Base-by-base conservation (phyloP, 805 yeast genomes). In the Pichia pseudocactophila region DNA sequence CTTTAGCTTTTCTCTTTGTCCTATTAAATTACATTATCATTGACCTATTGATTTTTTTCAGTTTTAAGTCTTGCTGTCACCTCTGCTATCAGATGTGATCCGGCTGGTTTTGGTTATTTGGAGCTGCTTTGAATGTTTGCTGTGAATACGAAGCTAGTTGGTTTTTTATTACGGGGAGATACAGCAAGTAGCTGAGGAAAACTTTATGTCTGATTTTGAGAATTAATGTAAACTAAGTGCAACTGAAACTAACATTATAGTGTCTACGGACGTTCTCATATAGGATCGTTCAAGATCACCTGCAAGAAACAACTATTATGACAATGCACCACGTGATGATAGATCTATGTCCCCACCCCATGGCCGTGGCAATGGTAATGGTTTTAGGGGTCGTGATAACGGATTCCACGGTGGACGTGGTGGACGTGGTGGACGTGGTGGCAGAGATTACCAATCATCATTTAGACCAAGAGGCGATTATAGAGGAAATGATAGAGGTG, bases 241-340 rank as follows among this genome's bases (percentile, higher is more conserved):
- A 22, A 8, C 25, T 8, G 25, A 22, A 39, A 43, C 46, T 43
- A 43, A 43, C 46, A 36, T 18, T 30, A 10, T 32, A n/a, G n/a
- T n/a, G n/a, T n/a, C n/a, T n/a, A n/a, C n/a, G n/a, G n/a, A 4
- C 20, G 12, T 11, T 40, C 41, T 7, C 8, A 31, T 15, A 36
- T 36, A 56, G 64, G 52, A 49, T 46, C 51, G 52, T 42, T 49
- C 52, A 20, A 58, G 66, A 53, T 62, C 66, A 41, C 65, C 65
- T 38, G 47, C 53, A 37, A 56, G 65, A 49, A 53, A 43, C 25
- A 22, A 22, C 25, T 46, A 45, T 7, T 47, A 49, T 36, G 49
- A 49, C n/a, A 34, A 38, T 20, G 35, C 41, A 52, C 30, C 52
- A 8, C 40, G 41, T 15, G 41, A 46, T 37, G 44, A 61, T 34